Percentiles rank a stretch among this genome's conserved stretches.
Evolutionary conservation across 257 asterid genomes (phyloP).

Genomic region (Orobanche coerulescens): DNA sequence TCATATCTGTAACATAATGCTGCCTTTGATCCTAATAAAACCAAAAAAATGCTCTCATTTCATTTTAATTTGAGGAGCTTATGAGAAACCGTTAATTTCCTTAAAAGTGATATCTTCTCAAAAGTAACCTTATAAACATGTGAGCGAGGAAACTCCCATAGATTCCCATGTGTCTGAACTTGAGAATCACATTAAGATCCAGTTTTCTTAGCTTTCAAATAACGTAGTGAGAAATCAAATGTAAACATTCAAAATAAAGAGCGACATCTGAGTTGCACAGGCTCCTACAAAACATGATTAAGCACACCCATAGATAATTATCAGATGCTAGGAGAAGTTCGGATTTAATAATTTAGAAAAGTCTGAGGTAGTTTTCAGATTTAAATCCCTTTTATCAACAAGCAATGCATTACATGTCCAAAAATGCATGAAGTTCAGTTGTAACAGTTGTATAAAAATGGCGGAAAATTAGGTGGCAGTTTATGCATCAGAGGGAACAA

Average conservation of each 20-base stretch:
- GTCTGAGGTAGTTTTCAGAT: background rate
- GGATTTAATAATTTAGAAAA: background rate
- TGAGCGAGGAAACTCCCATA: background rate
- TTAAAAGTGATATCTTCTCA: background rate
- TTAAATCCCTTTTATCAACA: background rate
- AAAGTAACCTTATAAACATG: background rate
- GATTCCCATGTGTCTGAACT: background rate
- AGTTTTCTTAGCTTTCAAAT: background rate
- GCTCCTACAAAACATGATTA: background rate
- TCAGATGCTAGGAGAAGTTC: background rate
- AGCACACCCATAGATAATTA: background rate
- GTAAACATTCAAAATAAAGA: background rate
- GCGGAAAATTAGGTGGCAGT: background rate
- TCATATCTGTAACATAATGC: background rate
- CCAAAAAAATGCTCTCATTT: background rate
- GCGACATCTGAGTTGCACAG: background rate
- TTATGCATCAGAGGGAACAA: constrained; percentile 12
- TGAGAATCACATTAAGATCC: background rate
- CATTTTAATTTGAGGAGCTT: background rate
- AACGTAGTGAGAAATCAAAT: background rate
- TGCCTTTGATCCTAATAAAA: background rate
- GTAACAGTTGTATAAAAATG: background rate
- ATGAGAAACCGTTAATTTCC: background rate
- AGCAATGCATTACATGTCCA: background rate
- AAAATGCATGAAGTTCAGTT: background rate